phyloP scores from a whole-genome alignment of 768 basidiomycete species.

The Lactarius psammicola region DNA sequence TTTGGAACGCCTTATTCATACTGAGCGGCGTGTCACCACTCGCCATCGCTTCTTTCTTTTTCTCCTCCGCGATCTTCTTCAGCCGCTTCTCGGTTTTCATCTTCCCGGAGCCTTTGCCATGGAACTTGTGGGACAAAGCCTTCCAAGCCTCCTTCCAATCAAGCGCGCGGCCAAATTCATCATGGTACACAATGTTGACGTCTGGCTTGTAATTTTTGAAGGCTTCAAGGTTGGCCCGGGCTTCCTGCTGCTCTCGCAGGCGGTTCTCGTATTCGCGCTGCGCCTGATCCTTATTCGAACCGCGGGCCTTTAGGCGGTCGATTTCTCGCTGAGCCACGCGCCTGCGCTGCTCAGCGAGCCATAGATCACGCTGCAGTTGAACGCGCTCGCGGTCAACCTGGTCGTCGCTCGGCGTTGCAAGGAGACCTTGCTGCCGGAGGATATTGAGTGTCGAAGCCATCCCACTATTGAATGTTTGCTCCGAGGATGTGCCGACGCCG shows the following conservation, averaged over 20 bases:
- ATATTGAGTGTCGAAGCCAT: slow-evolving; percentile 88
- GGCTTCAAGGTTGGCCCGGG: slow-evolving; percentile 71
- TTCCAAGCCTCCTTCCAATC: slow-evolving; percentile 99
- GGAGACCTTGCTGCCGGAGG: slow-evolving; percentile 87
- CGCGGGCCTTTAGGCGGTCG: slow-evolving; percentile 73
- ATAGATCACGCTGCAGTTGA: slow-evolving; percentile 82
- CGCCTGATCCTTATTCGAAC: slow-evolving; percentile 86
- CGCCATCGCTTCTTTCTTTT: slow-evolving; percentile 89
- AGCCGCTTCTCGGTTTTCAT: slow-evolving; percentile 96
- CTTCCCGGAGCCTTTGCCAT: slow-evolving; percentile 94
- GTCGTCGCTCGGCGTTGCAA: slow-evolving; percentile 63
- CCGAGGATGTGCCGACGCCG: slow-evolving; percentile 63
- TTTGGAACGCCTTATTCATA: slow-evolving; percentile 93
- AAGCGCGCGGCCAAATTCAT: slow-evolving; percentile 87
- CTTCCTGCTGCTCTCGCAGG: slow-evolving; percentile 86
- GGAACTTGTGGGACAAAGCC: slow-evolving; percentile 95
- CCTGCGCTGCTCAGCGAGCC: slow-evolving; percentile 84
- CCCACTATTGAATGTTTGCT: slow-evolving; percentile 78
- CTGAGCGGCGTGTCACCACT: slow-evolving; percentile 95
- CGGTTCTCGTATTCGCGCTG: slow-evolving; percentile 95
- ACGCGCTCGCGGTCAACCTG: slow-evolving; percentile 72
- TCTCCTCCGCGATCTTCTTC: slow-evolving; percentile 97
- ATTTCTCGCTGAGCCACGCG: slow-evolving; percentile 75
- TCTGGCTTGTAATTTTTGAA: slow-evolving; percentile 97
- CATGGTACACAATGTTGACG: slow-evolving; percentile 93